Conservation (phyloP, 192 early-diverging fungal genomes). For the Linderina pennispora region DNA sequence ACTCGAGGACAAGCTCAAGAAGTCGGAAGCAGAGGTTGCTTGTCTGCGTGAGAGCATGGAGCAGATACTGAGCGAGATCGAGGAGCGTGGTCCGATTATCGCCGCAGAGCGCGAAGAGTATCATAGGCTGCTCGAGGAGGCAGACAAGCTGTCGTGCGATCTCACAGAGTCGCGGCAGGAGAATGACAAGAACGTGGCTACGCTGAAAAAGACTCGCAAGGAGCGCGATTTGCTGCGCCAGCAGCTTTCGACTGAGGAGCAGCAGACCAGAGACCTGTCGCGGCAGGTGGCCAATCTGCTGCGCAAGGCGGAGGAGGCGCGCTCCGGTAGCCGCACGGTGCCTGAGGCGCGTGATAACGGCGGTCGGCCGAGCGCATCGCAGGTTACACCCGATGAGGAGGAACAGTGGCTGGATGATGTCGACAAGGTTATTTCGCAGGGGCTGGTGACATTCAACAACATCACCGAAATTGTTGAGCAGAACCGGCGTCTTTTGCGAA, state of each 20-base stretch:
- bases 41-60: constrained; percentile 51
- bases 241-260: constrained; percentile 34
- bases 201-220: constrained; percentile 28
- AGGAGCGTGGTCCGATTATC: constrained; percentile 54
- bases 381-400: constrained; percentile 5
- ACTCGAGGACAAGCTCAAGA: constrained; percentile 46
- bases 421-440: constrained; percentile 50
- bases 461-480: constrained; percentile 53
- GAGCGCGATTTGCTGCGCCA: constrained; percentile 44
- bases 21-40: constrained; percentile 43
- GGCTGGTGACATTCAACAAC: constrained; percentile 49
- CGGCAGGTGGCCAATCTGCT: constrained; percentile 52
- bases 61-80: constrained; percentile 53
- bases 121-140: constrained; percentile 45
- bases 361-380: constrained; percentile 14
- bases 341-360: constrained; percentile 20
- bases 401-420: constrained; percentile 35
- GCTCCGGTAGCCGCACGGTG: constrained; percentile 39
- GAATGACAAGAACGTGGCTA: constrained; percentile 12
- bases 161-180: constrained; percentile 38
- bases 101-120: constrained; percentile 54
- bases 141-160: constrained; percentile 47
- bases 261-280: constrained; percentile 52
- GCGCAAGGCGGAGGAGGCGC: constrained; percentile 48
- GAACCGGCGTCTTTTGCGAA: constrained; percentile 55